A percentile compares a stretch with the other conserved stretches of the same genome.
phyloP scores from a whole-genome alignment of 2,329 filamentous ascomycete genomes.

The Verticillium zaregamsianum region DNA sequence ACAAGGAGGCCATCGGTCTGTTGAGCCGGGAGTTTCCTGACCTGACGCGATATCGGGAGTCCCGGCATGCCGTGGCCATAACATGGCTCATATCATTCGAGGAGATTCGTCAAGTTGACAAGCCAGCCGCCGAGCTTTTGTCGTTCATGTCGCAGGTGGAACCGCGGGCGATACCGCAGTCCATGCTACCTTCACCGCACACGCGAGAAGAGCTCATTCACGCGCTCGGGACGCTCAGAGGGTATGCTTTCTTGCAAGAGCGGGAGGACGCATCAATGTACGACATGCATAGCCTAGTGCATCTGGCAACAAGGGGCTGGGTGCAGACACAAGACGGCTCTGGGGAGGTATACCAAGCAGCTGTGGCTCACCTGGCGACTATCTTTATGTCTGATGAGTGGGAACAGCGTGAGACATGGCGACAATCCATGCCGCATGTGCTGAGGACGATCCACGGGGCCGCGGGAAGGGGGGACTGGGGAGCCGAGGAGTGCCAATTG shows the following conservation, averaged over 20 bases:
- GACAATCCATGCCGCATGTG: constrained; percentile 3
- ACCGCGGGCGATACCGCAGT: constrained; percentile 30
- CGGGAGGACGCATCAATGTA: constrained; percentile 19
- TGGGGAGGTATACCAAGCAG: neutral
- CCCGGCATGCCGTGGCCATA: constrained; percentile 28
- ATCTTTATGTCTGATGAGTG: neutral
- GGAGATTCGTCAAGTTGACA: constrained; percentile 23
- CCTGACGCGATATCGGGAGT: constrained; percentile 20
- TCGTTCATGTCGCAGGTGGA: constrained; percentile 35
- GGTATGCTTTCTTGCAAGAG: constrained; percentile 25
- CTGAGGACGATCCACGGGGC: neutral
- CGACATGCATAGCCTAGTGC: constrained; percentile 33
- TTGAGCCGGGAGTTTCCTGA: constrained; percentile 30
- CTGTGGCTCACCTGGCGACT: neutral
- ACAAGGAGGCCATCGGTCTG: constrained; percentile 10
- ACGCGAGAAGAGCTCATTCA: constrained; percentile 8
- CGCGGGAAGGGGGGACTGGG: neutral
- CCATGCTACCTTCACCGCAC: constrained; percentile 19
- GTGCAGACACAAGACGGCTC: constrained; percentile 8
- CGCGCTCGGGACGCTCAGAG: constrained; percentile 25
- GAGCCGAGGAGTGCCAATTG: neutral
- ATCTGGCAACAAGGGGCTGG: constrained; percentile 26
- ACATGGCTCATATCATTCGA: constrained; percentile 38
- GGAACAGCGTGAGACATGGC: constrained; percentile 4
- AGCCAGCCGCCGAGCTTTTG: constrained; percentile 28